Evolutionary conservation across 768 basidiomycete species (phyloP), one percentile per base, ranked within the genome.

Genomic region (Pleurotus salmoneostramineus): DNA sequence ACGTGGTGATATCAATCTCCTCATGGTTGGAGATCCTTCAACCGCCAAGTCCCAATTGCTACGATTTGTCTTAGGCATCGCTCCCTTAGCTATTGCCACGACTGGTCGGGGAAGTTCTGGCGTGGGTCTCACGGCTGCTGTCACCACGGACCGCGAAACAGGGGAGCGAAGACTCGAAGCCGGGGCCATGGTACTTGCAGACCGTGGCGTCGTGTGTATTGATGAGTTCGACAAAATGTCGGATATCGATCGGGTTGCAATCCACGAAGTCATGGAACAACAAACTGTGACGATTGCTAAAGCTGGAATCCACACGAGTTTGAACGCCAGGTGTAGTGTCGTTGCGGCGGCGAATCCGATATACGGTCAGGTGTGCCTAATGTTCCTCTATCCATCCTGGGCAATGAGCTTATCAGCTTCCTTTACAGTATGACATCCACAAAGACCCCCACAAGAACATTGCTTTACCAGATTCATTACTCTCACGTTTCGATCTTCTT

Each of bases 201-300:
- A 99, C 72, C 87, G 96, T 64, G 97, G 97, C 14, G 95, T 99
- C 17, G 96, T 99, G 46, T 99, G 97, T 72, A 98, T 99, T 65
- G 97, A 99, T 72, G 97, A 99, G 74, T 99, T 99, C 67, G 97
- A 99, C 82, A 99, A 99, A 72, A 98, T 99, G 97, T 95, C 93
- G 31, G 97, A 99, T 68, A 83, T 98, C 63, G 97, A 99, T 75
- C 86, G 97, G 63, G 96, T 98, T 15, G 96, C 97, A 35, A 99
- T 99, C 66, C 97, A 99, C 74, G 97, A 99, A 83, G 97, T 98
- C 68, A 99, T 99, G 97, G 97, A 98, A 70, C 96, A 98, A 71
- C 97, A 99, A 69, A 99, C 97, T 0, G 96, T 99, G 48, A 98
- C 97, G 6, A 99, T 99, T 62, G 97, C 97, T 49, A 99, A 99